Conservation (phyloP, 1,284 basidiomycete species). For the Ganoderma multipileum region DNA sequence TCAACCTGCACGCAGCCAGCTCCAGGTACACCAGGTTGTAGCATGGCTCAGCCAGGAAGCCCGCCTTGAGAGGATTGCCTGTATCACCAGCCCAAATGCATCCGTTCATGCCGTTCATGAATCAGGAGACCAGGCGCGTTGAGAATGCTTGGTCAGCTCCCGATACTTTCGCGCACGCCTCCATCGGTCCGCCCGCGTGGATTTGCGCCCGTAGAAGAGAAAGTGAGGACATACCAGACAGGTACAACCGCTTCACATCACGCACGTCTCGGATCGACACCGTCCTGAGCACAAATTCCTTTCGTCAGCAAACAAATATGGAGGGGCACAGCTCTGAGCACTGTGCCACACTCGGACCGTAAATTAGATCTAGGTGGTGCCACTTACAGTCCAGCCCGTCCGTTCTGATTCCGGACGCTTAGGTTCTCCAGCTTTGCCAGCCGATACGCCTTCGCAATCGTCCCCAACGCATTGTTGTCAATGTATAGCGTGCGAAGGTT, state of each 20-base stretch:
- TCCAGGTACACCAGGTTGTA: conserved; percentile 95
- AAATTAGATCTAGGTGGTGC: not conserved
- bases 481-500: conserved; percentile 91
- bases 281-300: conserved; percentile 23
- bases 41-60: conserved; percentile 68
- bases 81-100: conserved; percentile 25
- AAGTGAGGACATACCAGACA: conserved; percentile 74
- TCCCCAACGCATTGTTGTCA: conserved; percentile 83
- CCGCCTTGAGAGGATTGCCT: conserved; percentile 54
- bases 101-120: conserved; percentile 10
- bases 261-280: conserved; percentile 78
- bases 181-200: conserved; percentile 13
- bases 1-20: conserved; percentile 89
- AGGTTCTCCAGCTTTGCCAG: conserved; percentile 86
- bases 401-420: conserved; percentile 89
- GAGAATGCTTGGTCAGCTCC: conserved; percentile 28
- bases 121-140: conserved; percentile 13
- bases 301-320: conserved; percentile 5
- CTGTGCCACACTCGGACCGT: not conserved
- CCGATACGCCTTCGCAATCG: conserved; percentile 58
- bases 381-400: conserved; percentile 71
- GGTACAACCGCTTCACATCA: conserved; percentile 92
- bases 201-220: conserved; percentile 5
- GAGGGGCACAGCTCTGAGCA: conserved; percentile 2
- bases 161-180: conserved; percentile 19